Base-by-base conservation (phyloP, 352 stramenopile genomes). In the Globisporangium cylindrosporum region DNA sequence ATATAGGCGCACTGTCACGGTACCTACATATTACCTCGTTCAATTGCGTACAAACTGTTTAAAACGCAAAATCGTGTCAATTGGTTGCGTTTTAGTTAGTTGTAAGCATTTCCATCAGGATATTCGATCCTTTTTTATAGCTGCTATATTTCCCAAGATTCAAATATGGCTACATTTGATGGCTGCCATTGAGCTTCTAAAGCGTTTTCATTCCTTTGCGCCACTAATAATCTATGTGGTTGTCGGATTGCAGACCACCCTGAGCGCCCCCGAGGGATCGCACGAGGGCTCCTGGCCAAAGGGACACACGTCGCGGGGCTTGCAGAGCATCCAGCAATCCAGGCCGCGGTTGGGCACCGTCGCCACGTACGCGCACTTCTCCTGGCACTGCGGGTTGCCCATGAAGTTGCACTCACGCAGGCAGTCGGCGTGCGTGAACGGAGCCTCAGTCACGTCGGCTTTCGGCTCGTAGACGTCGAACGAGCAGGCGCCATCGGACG, bases 291-390 rank as follows among this genome's bases (percentile, higher is more conserved):
- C 20, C 48, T 74, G 34, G 12, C 59, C 46, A 22, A 46, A 55
- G 1, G 41, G 24, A 43, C 69, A 74, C 4, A 32, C 24, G 14
- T 71, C 65, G 46, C 62, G 67, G 1, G 67, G 60, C 54, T 66
- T 55, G 29, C 69, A 74, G 3, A 71, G 59, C 69, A 74, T 74
- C 69, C 69, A 74, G 60, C 69, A 74, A 55, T 74, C 54, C n/a
- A 73, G 41, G n/a, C 68, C 68, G 7, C 64, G 59, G 43, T 56
- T 64, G 12, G 62, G 62, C 14, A 70, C 59, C 3, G 68, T 65
- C 14, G 63, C 68, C 14, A 67, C 68, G 34, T 68, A 70, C 59
- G 63, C n/a, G 18, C 68, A 73, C 25, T 67, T 36, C 36, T 55
- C 64, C 15, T 32, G 18, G 56, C 71, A 76, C 43, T 41, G 59